Evolutionary conservation across 371 early-diverging fungal species (phyloP).

Genomic region (Nematocida parisii): DNA sequence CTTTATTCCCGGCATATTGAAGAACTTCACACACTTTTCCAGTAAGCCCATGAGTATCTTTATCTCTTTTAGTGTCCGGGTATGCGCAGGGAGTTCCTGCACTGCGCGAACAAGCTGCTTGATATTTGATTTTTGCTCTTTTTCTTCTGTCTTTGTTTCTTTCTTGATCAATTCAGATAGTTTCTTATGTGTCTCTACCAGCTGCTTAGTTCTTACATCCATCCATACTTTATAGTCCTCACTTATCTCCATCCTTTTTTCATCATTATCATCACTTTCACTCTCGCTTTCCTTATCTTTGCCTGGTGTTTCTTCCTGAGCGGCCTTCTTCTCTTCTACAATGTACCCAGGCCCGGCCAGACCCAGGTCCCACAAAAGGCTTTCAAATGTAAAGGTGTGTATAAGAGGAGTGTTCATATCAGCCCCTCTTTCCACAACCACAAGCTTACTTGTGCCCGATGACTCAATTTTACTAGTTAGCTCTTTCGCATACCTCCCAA

Average conservation of each 20-base stretch:
- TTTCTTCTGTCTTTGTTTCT: constrained; percentile 50
- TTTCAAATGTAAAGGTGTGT: constrained; percentile 68
- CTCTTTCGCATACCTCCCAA: constrained; percentile 29
- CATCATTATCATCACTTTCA: constrained; percentile 24
- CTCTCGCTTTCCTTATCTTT: constrained; percentile 38
- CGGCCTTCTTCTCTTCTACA: constrained; percentile 1
- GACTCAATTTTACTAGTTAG: constrained; percentile 14
- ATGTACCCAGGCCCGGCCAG: constrained; percentile 56
- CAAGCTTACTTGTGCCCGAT: constrained; percentile 31
- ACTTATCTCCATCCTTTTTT: constrained; percentile 28
- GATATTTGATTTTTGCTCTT: constrained; percentile 57
- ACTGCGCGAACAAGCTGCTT: constrained; percentile 66
- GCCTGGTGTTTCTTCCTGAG: constrained; percentile 9
- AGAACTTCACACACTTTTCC: constrained; percentile 61
- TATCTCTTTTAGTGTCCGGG: constrained; percentile 64
- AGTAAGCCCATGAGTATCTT: constrained; percentile 56
- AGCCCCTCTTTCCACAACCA: constrained; percentile 65
- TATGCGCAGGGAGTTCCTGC: constrained; percentile 67
- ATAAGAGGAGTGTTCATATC: constrained; percentile 69
- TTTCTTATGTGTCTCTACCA: constrained; percentile 65
- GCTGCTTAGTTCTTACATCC: constrained; percentile 64
- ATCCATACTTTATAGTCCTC: constrained; percentile 58
- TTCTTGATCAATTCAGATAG: constrained; percentile 59
- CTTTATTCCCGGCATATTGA: constrained; percentile 56
- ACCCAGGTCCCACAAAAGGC: constrained; percentile 58